A percentile compares a stretch with the other conserved stretches of the same genome.
Conservation (phyloP, 768 basidiomycete species). For the Lepiota brunneoincarnata region DNA sequence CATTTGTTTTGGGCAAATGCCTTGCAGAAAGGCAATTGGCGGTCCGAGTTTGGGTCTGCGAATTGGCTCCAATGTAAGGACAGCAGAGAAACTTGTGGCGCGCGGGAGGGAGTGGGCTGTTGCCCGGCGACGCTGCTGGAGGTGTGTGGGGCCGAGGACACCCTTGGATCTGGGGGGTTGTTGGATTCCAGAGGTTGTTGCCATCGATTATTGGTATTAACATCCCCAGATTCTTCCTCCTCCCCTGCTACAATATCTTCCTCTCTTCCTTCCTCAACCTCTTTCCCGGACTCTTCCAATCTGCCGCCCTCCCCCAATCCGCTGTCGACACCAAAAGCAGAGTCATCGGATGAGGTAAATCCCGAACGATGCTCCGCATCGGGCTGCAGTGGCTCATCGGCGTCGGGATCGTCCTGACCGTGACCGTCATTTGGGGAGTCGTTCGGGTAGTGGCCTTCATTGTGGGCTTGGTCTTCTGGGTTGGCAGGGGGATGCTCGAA, state of each 20-base stretch:
- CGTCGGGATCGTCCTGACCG: too few species aligned
- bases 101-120: neutral
- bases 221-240: neutral
- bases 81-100: slow-evolving; percentile 5
- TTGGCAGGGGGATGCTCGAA: too few species aligned
- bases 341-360: too few species aligned
- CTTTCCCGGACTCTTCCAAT: slow-evolving; percentile 2
- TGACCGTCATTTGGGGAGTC: too few species aligned
- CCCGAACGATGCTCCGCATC: too few species aligned
- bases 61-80: slow-evolving; percentile 38
- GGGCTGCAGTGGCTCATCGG: too few species aligned
- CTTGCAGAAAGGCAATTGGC: slow-evolving; percentile 36
- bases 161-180: too few species aligned
- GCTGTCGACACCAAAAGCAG: neutral
- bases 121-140: neutral
- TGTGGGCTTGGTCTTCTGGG: too few species aligned
- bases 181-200: neutral
- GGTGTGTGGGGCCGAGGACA: neutral
- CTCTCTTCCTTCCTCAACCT: neutral
- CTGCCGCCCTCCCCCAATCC: neutral
- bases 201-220: neutral
- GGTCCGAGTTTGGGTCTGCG: slow-evolving; percentile 35
- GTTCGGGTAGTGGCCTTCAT: too few species aligned
- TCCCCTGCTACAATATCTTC: neutral
- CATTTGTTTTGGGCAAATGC: slow-evolving; percentile 36